Conservation (phyloP, 305 asterid genomes). For the Caryopteris hybrid region DNA sequence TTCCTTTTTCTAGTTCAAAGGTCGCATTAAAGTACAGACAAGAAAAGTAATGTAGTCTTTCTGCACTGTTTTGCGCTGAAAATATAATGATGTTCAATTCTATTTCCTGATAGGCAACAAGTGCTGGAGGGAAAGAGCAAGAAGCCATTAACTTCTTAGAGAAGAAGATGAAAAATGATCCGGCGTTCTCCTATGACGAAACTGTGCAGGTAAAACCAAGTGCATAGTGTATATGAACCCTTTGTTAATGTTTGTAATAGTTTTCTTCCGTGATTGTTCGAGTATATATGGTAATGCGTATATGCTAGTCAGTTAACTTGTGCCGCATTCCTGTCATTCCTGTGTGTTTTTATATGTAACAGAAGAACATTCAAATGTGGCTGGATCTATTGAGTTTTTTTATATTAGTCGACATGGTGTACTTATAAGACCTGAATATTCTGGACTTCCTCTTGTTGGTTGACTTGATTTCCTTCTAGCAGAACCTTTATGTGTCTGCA, state of each 20-base stretch:
- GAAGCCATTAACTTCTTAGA: slow-evolving; percentile 95
- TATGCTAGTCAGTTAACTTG: neutral
- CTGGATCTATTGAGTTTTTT: no score
- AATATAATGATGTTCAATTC: slow-evolving; percentile 10
- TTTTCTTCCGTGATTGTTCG: neutral
- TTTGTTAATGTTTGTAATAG: neutral
- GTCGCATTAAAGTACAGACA: neutral
- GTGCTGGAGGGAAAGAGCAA: slow-evolving; percentile 98
- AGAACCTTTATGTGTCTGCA: no score
- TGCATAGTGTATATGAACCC: neutral
- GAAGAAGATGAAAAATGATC: slow-evolving; percentile 97
- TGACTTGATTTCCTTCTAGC: no score
- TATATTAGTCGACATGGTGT: no score
- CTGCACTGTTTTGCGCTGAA: neutral
- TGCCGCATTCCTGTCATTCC: no score
- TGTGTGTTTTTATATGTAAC: no score
- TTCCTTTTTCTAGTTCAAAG: neutral
- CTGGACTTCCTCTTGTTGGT: no score
- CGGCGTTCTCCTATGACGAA: slow-evolving; percentile 89
- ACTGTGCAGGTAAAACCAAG: slow-evolving; percentile 82
- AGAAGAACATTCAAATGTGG: no score
- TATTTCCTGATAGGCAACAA: slow-evolving; percentile 72
- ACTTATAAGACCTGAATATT: no score
- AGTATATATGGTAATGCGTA: neutral
- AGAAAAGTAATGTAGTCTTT: neutral